Evolutionary conservation across 108 stramenopile species (phyloP).

Genomic region (Heterococcus sp.): DNA sequence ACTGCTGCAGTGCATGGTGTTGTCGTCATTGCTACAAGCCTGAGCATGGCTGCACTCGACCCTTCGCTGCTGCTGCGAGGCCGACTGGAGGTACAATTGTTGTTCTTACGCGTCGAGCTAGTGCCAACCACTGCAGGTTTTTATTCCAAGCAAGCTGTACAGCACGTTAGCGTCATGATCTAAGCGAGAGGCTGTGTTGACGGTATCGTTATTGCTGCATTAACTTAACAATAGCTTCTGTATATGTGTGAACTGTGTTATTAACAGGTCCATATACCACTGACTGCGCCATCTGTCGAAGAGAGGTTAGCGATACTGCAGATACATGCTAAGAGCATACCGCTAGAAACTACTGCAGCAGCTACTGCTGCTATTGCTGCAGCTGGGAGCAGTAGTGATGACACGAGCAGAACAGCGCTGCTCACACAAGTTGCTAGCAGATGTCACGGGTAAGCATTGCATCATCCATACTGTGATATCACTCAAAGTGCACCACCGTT

Average conservation of each 20-base stretch:
- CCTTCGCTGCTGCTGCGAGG: slow-evolving; percentile 49
- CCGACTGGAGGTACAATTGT: slow-evolving; percentile 6
- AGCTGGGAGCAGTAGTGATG: no score
- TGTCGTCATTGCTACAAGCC: slow-evolving; percentile 47
- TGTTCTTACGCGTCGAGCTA: neutral
- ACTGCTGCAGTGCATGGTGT: neutral
- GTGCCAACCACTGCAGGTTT: no score
- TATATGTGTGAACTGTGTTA: no score
- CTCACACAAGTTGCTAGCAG: neutral
- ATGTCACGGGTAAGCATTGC: neutral
- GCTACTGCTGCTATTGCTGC: neutral
- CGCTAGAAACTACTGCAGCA: neutral
- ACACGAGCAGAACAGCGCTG: neutral
- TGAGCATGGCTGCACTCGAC: slow-evolving; percentile 32
- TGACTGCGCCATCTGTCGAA: neutral
- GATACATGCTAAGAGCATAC: neutral
- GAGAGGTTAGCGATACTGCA: neutral
- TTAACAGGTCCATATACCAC: neutral
- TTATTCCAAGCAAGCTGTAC: no score
- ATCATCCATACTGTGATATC: no score
- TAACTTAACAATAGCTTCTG: no score
- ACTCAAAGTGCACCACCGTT: no score
- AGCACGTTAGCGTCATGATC: no score
- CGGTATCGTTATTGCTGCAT: no score
- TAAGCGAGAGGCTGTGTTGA: no score